These are phyloP conservation scores for Penicillium vulpinum DNA, from an alignment of 2,329 filamentous ascomycete species.

Conservation along the genomic window DNA sequence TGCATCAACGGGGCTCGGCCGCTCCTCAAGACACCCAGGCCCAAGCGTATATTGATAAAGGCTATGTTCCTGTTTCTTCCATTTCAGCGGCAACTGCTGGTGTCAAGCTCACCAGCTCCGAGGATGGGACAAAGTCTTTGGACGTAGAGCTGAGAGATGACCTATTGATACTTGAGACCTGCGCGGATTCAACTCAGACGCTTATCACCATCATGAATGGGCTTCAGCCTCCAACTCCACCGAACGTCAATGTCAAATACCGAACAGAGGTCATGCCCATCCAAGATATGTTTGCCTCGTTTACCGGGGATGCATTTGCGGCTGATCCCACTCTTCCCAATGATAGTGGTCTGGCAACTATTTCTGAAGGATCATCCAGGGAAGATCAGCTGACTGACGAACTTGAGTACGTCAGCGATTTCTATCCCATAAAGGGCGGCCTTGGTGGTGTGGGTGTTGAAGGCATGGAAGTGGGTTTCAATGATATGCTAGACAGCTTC, in stretches of 20 bases:
- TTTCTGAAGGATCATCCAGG: slow-evolving; percentile 43
- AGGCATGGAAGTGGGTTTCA: slow-evolving; percentile 34
- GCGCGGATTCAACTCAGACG: slow-evolving; percentile 95
- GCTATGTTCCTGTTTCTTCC: slow-evolving; percentile 83
- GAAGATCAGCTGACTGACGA: slow-evolving; percentile 43
- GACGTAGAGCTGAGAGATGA: slow-evolving; percentile 83
- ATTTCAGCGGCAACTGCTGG: slow-evolving; percentile 76
- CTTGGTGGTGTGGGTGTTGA: slow-evolving; percentile 44
- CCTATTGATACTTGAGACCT: slow-evolving; percentile 87
- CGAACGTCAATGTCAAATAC: slow-evolving; percentile 81
- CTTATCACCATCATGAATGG: slow-evolving; percentile 76
- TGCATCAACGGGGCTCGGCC: slow-evolving; percentile 27
- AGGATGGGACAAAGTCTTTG: slow-evolving; percentile 64
- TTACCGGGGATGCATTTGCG: slow-evolving; percentile 79
- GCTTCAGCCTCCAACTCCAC: slow-evolving; percentile 77
- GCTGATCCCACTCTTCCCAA: slow-evolving; percentile 29
- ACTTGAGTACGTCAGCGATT: slow-evolving; percentile 57
- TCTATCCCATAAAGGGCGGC: slow-evolving; percentile 50
- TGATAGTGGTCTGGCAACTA: slow-evolving; percentile 47
- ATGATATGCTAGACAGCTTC: slow-evolving; percentile 52
- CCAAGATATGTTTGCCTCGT: slow-evolving; percentile 83
- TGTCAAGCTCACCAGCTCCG: slow-evolving; percentile 60
- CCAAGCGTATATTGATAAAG: slow-evolving; percentile 57
- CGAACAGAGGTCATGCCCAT: slow-evolving; percentile 83
- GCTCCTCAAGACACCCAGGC: slow-evolving; percentile 47